Base-by-base conservation (phyloP, 768 basidiomycete genomes). In the Mycena galopus region DNA sequence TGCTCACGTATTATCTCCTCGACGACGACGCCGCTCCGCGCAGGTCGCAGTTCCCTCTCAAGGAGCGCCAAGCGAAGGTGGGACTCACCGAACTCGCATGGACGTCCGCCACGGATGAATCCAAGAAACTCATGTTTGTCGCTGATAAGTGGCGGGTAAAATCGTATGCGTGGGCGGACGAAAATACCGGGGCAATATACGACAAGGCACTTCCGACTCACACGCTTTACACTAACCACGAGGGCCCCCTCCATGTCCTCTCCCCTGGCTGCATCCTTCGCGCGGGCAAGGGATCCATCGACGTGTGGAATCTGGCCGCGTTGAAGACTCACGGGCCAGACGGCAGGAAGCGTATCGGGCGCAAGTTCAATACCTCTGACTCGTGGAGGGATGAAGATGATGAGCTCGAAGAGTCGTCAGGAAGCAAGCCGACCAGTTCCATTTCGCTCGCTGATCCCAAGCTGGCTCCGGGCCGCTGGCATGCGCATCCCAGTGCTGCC, bases 241-340 rank as follows among this genome's bases (percentile, higher is more conserved):
- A n/a, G 7, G 80, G 80, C 4, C 77, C 79, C 9, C 69, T 83
- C 10, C 60, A 72, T 4, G 30, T 81, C 16, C 73, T 80, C 14
- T 64, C 75, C 1, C 62, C 72, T 23, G 80, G 79, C 1, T 32
- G 55, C 11, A 35, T 82, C 39, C n/a, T 78, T 9, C 80, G 80
- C 12, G 78, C 80, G 0, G 81, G 81, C 0, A 74, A 59, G 32
- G 79, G 79, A 29, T 60, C 70, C 8, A 74, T 77, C 11, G 75
- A 71, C 2, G 33, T 78, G 2, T 83, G 82, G 82, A 74, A 77
- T 47, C 29, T 81, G 30, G 75, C 78, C n/a, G 29, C 10, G 2
- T 72, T 79, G n/a, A 65, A 69, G 21, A 73, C 76, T 19, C 79
- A 79, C 47, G 73, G 74, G 4, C 59, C 63, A 19, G 42, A 65